Percentiles rank a stretch among this genome's conserved stretches.
These are phyloP conservation scores for Podaxis sp. DNA, from an alignment of 768 basidiomycete species.

Conservation along the genomic window DNA sequence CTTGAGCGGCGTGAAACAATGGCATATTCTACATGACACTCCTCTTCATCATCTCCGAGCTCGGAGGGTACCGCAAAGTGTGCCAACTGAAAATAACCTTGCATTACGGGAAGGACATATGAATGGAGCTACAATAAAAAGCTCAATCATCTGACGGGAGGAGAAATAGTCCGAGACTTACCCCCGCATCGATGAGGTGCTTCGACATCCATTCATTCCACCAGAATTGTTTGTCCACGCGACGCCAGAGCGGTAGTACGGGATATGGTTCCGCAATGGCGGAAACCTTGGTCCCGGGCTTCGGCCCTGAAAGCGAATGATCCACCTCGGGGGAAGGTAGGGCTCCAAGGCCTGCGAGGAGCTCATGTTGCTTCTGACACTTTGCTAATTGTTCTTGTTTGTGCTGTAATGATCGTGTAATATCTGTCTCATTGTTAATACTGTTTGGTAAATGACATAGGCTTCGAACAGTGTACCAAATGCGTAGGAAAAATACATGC, in stretches of 20 bases:
- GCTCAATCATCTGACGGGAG: not conserved
- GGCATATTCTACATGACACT: conserved; percentile 64
- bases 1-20: conserved; percentile 83
- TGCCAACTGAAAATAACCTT: conserved; percentile 83
- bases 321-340: conserved; percentile 28
- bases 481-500: conserved; percentile 86
- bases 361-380: conserved; percentile 50
- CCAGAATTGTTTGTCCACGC: conserved; percentile 90
- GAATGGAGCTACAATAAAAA: conserved; percentile 56
- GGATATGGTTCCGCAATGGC: conserved; percentile 68
- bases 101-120: conserved; percentile 88
- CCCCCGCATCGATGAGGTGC: conserved; percentile 84
- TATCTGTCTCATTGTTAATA: conserved; percentile 40
- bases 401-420: conserved; percentile 78
- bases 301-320: conserved; percentile 16
- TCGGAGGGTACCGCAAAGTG: conserved; percentile 59
- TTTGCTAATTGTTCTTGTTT: conserved; percentile 66
- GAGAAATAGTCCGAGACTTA: conserved; percentile 28
- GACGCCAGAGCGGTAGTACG: conserved; percentile 83
- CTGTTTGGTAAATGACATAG: not conserved
- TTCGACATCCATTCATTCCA: conserved; percentile 91
- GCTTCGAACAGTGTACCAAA: conserved; percentile 54
- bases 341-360: conserved; percentile 60
- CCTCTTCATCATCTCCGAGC: conserved; percentile 36
- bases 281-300: conserved; percentile 36